Base-by-base conservation (phyloP, 805 yeast species). In the Saccharomycopsis schoenii region DNA sequence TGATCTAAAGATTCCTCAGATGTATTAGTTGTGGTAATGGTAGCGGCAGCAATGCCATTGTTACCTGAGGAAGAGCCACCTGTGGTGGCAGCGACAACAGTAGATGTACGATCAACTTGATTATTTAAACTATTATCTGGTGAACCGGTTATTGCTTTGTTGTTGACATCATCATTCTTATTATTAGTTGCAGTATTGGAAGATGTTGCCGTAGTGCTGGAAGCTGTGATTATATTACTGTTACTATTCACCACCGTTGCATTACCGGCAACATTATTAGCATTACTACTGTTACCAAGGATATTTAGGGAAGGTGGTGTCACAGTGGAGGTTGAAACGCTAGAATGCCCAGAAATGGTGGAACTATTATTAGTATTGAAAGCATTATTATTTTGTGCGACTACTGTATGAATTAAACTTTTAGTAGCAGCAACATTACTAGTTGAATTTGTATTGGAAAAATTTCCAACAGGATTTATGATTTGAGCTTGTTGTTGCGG, bases 1-100 rank as follows among this genome's bases (percentile, higher is more conserved):
- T 24, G 24, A 39, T 36, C 37, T n/a, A 76, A 62, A 72, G 40
- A 29, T 43, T 34, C 55, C 14, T 40, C 43, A 4, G 43, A 29
- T 6, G 52, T 19, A 24, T 40, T 43, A 34, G 50, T 55, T 9
- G 47, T 57, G 41, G 61, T 25, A 24, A 34, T n/a, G 15, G 21
- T 36, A 29, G 41, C 24, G 5, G 55, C 29, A 57, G 36, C 9
- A 29, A 15, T 29, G 15, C 37, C 37, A 19, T 37, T 39, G 51
- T 39, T 17, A 12, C 54, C n/a, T 14, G 61, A 37, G 11, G 6
- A 29, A 29, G 34, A 29, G 59, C 36, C 17, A 63, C 62, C 39
- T 57, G 61, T 25, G 54, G 58, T 56, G 40, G 58, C 58, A 9
- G 65, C 55, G 50, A 57, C 57, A 24, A 59, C 55, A 39, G 62